phyloP scores from a whole-genome alignment of 495 filamentous ascomycete species.

The Hypoxylon fuscum region DNA sequence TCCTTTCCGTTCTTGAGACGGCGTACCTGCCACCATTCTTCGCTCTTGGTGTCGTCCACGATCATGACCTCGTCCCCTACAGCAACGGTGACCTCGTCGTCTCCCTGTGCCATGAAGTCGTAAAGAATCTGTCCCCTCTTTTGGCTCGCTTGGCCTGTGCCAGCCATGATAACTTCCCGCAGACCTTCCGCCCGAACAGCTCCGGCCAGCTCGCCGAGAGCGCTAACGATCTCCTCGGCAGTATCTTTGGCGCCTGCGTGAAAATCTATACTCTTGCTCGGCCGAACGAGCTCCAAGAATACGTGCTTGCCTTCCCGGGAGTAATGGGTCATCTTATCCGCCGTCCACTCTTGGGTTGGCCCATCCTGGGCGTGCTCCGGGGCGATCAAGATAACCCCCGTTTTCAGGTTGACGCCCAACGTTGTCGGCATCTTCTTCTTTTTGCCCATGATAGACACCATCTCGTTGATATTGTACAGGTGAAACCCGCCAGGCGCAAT shows the following conservation, averaged over 20 bases:
- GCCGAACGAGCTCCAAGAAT: constrained; percentile 89
- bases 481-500: constrained; percentile 77
- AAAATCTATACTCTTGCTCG: constrained; percentile 93
- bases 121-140: constrained; percentile 90
- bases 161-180: constrained; percentile 84
- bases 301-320: constrained; percentile 98
- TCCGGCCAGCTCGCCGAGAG: constrained; percentile 88
- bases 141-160: constrained; percentile 65
- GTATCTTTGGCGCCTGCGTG: constrained; percentile 98
- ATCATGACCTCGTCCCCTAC: constrained; percentile 91
- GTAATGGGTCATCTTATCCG: constrained; percentile 92
- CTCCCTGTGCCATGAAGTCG: constrained; percentile 95
- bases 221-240: constrained; percentile 87
- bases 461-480: constrained; percentile 95
- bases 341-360: constrained; percentile 88
- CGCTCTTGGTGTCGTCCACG: constrained; percentile 87
- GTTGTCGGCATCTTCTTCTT: constrained; percentile 98
- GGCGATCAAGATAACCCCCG: constrained; percentile 88
- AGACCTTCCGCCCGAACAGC: constrained; percentile 84
- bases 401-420: constrained; percentile 85
- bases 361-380: constrained; percentile 84
- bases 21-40: constrained; percentile 98
- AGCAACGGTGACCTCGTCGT: constrained; percentile 94
- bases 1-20: constrained; percentile 89
- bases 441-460: constrained; percentile 92